Evolutionary conservation across 75 land plant genomes (phyloP).

Genomic region (Pseudotsuga menziesii): DNA sequence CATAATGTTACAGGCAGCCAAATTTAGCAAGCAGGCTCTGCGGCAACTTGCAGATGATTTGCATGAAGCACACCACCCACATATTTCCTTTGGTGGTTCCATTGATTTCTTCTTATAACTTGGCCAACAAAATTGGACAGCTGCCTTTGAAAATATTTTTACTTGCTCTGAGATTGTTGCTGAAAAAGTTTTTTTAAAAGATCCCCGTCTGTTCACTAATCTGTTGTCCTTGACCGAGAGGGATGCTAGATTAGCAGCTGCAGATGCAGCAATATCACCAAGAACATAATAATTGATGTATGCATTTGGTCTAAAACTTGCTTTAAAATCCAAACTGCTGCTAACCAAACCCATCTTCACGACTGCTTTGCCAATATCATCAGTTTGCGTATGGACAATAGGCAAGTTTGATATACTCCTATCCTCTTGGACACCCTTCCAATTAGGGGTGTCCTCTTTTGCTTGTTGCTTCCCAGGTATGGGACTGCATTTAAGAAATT

Average conservation of each 20-base stretch:
- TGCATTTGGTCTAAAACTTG: constrained; percentile 26
- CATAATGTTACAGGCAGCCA: constrained; percentile 43
- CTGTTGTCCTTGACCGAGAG: constrained; percentile 37
- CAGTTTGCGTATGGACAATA: background rate
- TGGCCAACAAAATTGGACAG: constrained; percentile 80
- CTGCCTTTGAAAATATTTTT: constrained; percentile 65
- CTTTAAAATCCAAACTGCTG: background rate
- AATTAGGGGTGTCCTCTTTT: background rate
- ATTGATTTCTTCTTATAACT: constrained; percentile 54
- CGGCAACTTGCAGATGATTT: constrained; percentile 22
- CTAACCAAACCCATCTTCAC: background rate
- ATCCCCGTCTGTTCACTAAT: constrained; percentile 15
- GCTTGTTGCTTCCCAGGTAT: background rate
- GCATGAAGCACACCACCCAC: constrained; percentile 94
- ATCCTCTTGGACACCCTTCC: background rate
- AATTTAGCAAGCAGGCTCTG: constrained; percentile 76
- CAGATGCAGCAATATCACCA: constrained; percentile 83
- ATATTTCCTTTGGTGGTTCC: constrained; percentile 79
- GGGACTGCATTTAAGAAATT: background rate
- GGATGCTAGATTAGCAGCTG: constrained; percentile 74
- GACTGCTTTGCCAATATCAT: background rate
- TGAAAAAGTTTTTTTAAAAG: constrained; percentile 27
- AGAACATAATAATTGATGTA: constrained; percentile 74
- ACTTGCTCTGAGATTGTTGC: constrained; percentile 48
- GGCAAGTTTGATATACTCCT: background rate